Conservation (phyloP, 2,329 filamentous ascomycete species). For the Penicillium glabrum region DNA sequence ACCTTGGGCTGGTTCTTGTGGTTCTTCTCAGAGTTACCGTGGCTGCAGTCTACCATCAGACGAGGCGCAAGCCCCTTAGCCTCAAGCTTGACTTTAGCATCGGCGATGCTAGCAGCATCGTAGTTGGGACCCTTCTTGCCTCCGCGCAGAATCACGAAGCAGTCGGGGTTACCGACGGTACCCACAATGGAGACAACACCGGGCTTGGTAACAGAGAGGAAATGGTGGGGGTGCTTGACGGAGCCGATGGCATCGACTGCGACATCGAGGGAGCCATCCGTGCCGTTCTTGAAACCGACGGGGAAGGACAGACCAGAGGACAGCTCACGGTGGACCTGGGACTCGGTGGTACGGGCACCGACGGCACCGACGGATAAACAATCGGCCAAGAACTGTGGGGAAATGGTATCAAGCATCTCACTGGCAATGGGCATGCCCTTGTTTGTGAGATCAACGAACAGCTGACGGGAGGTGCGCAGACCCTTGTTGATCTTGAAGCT, state of each 20-base stretch:
- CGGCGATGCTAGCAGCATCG: slow-evolving; percentile 78
- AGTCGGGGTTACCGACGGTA: slow-evolving; percentile 92
- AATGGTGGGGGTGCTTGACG: slow-evolving; percentile 89
- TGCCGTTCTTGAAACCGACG: slow-evolving; percentile 99
- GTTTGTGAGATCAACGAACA: slow-evolving; percentile 89
- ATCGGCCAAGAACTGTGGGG: slow-evolving; percentile 93
- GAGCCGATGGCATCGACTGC: slow-evolving; percentile 95
- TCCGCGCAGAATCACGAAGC: slow-evolving; percentile 92
- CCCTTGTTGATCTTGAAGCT: slow-evolving; percentile 99
- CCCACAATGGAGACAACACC: slow-evolving; percentile 93
- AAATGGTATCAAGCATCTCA: slow-evolving; percentile 98
- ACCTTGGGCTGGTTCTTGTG: slow-evolving; percentile 98
- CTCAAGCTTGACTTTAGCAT: slow-evolving; percentile 75
- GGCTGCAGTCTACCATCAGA: slow-evolving; percentile 97
- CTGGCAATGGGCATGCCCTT: slow-evolving; percentile 94
- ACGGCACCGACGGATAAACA: slow-evolving; percentile 88
- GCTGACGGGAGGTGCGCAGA: slow-evolving; percentile 76
- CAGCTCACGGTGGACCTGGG: slow-evolving; percentile 90
- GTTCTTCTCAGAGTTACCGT: slow-evolving; percentile 94
- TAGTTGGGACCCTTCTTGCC: slow-evolving; percentile 94
- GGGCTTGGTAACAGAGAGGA: slow-evolving; percentile 95
- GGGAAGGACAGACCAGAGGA: slow-evolving; percentile 94
- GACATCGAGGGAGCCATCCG: slow-evolving; percentile 83
- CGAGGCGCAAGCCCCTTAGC: slow-evolving; percentile 73
- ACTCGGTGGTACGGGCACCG: slow-evolving; percentile 94